Percentiles rank a stretch among this genome's conserved stretches.
Conservation (phyloP, 2,329 filamentous ascomycete species). For the Colletotrichum kahawae region DNA sequence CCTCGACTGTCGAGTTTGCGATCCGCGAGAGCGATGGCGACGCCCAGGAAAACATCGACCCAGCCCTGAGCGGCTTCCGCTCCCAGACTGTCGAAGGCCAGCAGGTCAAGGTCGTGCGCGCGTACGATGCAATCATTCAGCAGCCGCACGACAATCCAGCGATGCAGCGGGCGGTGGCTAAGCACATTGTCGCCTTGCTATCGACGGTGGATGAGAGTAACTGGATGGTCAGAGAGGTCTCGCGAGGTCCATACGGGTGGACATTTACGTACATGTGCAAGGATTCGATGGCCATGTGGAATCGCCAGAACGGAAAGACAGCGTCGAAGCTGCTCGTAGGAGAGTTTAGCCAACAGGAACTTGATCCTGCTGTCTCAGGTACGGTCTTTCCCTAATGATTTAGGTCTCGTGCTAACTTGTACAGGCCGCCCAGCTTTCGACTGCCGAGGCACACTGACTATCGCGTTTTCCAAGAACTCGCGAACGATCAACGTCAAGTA, state of each 20-base stretch:
- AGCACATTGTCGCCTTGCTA: constrained; percentile 50
- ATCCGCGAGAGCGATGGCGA: constrained; percentile 42
- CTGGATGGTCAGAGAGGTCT: constrained; percentile 53
- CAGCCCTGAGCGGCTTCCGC: constrained; percentile 34
- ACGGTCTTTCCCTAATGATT: constrained; percentile 22
- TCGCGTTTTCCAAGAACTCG: constrained; percentile 53
- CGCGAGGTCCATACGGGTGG: constrained; percentile 54
- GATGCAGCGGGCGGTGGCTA: constrained; percentile 54
- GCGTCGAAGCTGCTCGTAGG: constrained; percentile 46
- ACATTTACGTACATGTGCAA: constrained; percentile 59
- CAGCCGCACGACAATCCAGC: constrained; percentile 54
- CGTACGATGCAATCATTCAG: constrained; percentile 50
- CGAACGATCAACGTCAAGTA: constrained; percentile 58
- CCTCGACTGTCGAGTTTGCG: constrained; percentile 47
- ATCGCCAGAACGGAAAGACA: constrained; percentile 47
- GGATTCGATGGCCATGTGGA: constrained; percentile 57
- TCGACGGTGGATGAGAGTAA: constrained; percentile 50
- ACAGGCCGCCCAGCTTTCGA: constrained; percentile 63
- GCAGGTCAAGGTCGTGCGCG: constrained; percentile 44
- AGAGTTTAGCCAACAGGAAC: constrained; percentile 53
- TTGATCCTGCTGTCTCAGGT: constrained; percentile 52
- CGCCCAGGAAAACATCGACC: constrained; percentile 38
- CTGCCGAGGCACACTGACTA: constrained; percentile 56
- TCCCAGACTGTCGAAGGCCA: constrained; percentile 25
- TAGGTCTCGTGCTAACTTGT: neutral